Conservation (phyloP, 2,329 filamentous ascomycete species). For the Pseudopyrenochaeta lycopersici region DNA sequence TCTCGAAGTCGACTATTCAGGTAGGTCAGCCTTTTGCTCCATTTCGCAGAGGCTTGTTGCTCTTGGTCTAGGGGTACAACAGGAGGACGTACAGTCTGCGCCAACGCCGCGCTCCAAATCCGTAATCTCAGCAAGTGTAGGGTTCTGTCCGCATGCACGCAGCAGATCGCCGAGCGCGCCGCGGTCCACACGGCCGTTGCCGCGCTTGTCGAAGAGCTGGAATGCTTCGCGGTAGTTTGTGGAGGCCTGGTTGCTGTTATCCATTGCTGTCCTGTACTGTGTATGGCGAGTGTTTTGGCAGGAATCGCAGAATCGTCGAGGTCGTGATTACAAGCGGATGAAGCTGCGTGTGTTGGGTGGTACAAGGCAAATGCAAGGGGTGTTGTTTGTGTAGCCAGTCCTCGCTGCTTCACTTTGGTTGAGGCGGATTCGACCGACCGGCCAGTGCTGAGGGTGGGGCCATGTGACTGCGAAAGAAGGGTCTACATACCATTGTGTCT, state of each 20-base stretch:
- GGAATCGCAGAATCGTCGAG: constrained; percentile 2
- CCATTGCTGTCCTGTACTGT: constrained; percentile 35
- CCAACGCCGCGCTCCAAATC: constrained; percentile 92
- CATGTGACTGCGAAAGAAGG: constrained; percentile 11
- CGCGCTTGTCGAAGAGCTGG: constrained; percentile 99
- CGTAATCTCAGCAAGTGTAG: constrained; percentile 88
- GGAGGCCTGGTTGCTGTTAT: constrained; percentile 64
- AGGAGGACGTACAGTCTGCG: constrained; percentile 80
- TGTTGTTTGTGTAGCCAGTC: constrained; percentile 19
- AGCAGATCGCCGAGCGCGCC: constrained; percentile 92
- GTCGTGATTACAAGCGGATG: background rate
- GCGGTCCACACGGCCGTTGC: constrained; percentile 88
- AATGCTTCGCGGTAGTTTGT: constrained; percentile 99
- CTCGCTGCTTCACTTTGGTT: constrained; percentile 2
- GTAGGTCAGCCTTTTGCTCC: constrained; percentile 4
- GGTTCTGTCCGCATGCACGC: constrained; percentile 97
- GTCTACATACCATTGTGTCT: constrained; percentile 30
- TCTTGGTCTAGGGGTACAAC: background rate
- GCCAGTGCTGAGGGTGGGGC: constrained; percentile 9
- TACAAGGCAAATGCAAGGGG: constrained; percentile 9
- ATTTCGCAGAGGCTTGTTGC: background rate
- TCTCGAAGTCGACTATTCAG: constrained; percentile 89
- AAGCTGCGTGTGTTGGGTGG: background rate
- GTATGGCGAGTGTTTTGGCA: constrained; percentile 9
- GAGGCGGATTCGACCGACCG: constrained; percentile 27